phyloP scores from a whole-genome alignment of 176 grass and related monocot species.

The Avena sativa region DNA sequence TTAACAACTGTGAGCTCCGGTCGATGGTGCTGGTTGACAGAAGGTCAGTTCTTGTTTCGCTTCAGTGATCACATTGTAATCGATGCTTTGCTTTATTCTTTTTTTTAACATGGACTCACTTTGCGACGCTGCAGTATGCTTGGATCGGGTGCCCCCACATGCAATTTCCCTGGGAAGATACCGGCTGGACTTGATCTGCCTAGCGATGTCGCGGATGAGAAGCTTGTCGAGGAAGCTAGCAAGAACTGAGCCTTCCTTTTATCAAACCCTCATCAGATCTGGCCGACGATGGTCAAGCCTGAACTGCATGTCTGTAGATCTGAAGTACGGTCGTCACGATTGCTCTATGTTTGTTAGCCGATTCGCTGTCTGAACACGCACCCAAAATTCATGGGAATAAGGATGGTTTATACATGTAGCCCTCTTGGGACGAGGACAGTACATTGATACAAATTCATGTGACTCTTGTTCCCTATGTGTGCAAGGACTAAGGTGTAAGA shows the following conservation, averaged over 20 bases:
- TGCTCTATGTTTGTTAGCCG: not conserved
- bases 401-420: not conserved
- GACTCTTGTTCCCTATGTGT: too few species aligned
- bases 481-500: too few species aligned
- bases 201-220: constrained; percentile 48
- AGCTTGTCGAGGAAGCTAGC: constrained; percentile 20
- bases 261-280: not conserved
- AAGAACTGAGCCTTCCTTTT: constrained; percentile 21
- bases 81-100: not conserved
- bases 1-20: constrained; percentile 86
- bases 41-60: constrained; percentile 50
- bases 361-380: not conserved
- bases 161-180: constrained; percentile 72
- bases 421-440: not conserved
- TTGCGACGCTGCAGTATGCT: constrained; percentile 54
- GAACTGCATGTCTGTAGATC: not conserved
- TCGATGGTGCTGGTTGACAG: constrained; percentile 82
- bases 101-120: not conserved
- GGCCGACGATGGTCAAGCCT: not conserved
- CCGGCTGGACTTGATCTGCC: constrained; percentile 59
- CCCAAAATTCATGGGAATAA: not conserved
- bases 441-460: too few species aligned
- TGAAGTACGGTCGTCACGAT: not conserved
- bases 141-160: constrained; percentile 37
- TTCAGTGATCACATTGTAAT: not conserved